Evolutionary conservation across 140 eudicot species (phyloP), one percentile per base, ranked within the genome.

Genomic region (Erigeron philadelphicus): DNA sequence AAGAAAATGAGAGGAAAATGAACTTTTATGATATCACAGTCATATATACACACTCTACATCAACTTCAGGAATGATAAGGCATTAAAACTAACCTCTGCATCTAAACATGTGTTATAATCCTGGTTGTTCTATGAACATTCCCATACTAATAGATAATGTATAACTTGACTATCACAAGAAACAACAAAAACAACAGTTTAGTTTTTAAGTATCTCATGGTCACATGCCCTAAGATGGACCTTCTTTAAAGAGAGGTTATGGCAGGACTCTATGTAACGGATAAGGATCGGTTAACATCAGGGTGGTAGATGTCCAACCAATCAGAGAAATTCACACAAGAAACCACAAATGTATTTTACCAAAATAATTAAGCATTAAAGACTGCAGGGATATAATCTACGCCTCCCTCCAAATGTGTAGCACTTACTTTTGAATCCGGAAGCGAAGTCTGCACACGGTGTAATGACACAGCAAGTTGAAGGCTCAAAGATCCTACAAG

Each of bases 401-500:
- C 73, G 69, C 76, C 64, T 77, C 78, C 79, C 75, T 69, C 80
- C 75, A 79, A 62, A 68, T 47, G 60, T 72, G 69, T 48, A 52
- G 81, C 55, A 89, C 97, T 89, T 90, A 90, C 95, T 87, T 84
- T 75, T 67, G 56, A 70, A 59, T 80, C 43, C 48, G 43, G 76
- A 74, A 69, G 84, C 64, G 73, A 75, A 49, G 57, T 44, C 68
- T 67, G 84, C 80, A 78, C 62, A 67, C 54, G 73, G 61, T 68
- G 72, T 76, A 17, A 72, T 11, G 71, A 50, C 66, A 65, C 72
- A 65, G 72, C 67, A 73, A 63, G 61, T 44, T 57, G 56, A 48
- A 56, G 48, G 47, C 54, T 54, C 17, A 41, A 53, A 53, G 50
- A 77, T 67, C 50, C 65, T 19, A 21, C 69, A 61, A 50, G 62